phyloP scores from a whole-genome alignment of 2,329 filamentous ascomycete genomes.

The Hortaea sp. region DNA sequence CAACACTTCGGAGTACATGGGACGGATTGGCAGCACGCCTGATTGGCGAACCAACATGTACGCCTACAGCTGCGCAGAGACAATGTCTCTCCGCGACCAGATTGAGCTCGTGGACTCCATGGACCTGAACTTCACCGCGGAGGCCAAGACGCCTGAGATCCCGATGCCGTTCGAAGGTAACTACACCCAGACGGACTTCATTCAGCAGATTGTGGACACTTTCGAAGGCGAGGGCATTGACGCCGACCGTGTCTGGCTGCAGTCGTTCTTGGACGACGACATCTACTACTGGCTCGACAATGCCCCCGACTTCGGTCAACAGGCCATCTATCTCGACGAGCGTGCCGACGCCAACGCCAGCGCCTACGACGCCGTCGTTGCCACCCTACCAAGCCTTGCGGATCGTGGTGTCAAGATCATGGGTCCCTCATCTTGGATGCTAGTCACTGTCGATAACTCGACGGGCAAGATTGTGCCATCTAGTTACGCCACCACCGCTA shows the following conservation, averaged over 20 bases:
- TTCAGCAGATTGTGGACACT: constrained; percentile 54
- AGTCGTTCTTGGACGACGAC: constrained; percentile 37
- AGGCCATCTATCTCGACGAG: constrained; percentile 57
- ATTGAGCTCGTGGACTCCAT: constrained; percentile 48
- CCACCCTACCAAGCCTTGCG: constrained; percentile 46
- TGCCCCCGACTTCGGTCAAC: constrained; percentile 50
- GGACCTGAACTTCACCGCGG: constrained; percentile 54
- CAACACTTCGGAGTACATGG: constrained; percentile 47
- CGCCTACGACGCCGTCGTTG: constrained; percentile 45
- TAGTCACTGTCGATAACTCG: constrained; percentile 40
- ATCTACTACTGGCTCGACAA: constrained; percentile 56
- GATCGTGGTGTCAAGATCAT: constrained; percentile 52
- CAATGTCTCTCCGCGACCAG: constrained; percentile 52
- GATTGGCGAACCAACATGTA: constrained; percentile 58
- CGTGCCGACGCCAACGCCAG: constrained; percentile 42
- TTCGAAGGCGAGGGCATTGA: constrained; percentile 46
- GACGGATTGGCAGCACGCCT: constrained; percentile 35
- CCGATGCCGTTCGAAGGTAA: constrained; percentile 56
- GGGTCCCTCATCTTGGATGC: constrained; percentile 52
- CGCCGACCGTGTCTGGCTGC: constrained; percentile 45
- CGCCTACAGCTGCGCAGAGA: constrained; percentile 48
- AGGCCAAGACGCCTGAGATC: constrained; percentile 54
- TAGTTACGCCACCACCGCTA: constrained; percentile 51
- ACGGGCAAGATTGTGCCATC: constrained; percentile 51
- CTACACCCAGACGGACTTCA: constrained; percentile 57